A percentile compares a stretch with the other conserved stretches of the same genome.
Evolutionary conservation across 306 rosid species (phyloP).

Genomic region (Abrus precatorius): DNA sequence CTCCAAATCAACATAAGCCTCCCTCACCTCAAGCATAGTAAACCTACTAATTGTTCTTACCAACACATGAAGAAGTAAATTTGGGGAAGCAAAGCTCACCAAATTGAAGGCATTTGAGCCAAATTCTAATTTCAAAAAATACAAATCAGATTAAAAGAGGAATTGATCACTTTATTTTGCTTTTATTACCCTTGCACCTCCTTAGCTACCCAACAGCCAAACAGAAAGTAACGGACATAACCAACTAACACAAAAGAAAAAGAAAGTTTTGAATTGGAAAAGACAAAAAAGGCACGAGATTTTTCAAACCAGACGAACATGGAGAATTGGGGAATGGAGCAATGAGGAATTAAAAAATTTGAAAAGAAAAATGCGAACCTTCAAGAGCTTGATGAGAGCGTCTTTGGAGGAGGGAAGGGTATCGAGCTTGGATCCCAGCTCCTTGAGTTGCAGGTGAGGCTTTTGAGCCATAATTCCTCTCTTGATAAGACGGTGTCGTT

Average conservation of each 20-base stretch:
- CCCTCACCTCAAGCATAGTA: neutral
- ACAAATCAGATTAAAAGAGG: neutral
- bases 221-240: slow-evolving; percentile 47
- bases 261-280: neutral
- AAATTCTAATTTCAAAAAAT: slow-evolving; percentile 28
- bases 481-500: slow-evolving; percentile 50
- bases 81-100: neutral
- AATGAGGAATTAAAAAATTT: slow-evolving; percentile 28
- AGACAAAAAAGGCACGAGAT: neutral
- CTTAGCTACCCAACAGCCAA: slow-evolving; percentile 36
- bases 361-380: slow-evolving; percentile 60
- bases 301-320: neutral
- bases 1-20: slow-evolving; percentile 28
- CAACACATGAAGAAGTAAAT: slow-evolving; percentile 21
- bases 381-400: slow-evolving; percentile 81
- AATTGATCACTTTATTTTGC: neutral
- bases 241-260: neutral
- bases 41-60: slow-evolving; percentile 16
- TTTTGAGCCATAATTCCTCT: slow-evolving; percentile 65
- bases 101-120: slow-evolving; percentile 39
- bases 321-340: slow-evolving; percentile 25
- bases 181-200: neutral
- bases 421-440: slow-evolving; percentile 95
- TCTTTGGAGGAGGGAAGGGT: slow-evolving; percentile 81
- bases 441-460: slow-evolving; percentile 83